phyloP scores from a whole-genome alignment of 1,284 basidiomycete species.

The Ustilago curta region DNA sequence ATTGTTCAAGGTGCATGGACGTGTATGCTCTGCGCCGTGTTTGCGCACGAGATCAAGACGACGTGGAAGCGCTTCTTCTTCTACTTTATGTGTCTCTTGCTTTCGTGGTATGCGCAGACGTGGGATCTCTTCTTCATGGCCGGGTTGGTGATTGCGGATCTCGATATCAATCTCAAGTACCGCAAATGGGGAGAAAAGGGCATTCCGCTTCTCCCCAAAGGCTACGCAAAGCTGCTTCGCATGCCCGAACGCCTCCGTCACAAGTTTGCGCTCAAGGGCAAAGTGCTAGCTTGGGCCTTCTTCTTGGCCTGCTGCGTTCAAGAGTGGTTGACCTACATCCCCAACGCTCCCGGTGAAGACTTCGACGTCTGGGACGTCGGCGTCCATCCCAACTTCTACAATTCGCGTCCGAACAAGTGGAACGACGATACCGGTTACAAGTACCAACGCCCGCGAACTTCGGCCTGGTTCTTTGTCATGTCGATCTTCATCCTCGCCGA shows the following conservation, averaged over 20 bases:
- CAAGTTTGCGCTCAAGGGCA: slow-evolving; percentile 51
- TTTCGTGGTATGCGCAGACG: slow-evolving; percentile 59
- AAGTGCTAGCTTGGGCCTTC: slow-evolving; percentile 54
- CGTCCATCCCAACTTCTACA: slow-evolving; percentile 60
- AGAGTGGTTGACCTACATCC: slow-evolving; percentile 48
- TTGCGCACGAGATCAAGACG: slow-evolving; percentile 59
- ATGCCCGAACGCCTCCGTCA: slow-evolving; percentile 39
- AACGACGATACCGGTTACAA: slow-evolving; percentile 33
- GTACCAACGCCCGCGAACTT: slow-evolving; percentile 43
- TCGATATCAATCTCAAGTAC: slow-evolving; percentile 61
- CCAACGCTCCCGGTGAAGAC: slow-evolving; percentile 29
- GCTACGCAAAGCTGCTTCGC: slow-evolving; percentile 27
- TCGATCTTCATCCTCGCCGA: slow-evolving; percentile 59
- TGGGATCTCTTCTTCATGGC: slow-evolving; percentile 64
- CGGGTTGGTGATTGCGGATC: slow-evolving; percentile 60
- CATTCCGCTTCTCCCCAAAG: slow-evolving; percentile 41
- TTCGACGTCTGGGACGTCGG: slow-evolving; percentile 50
- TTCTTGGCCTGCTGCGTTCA: slow-evolving; percentile 54
- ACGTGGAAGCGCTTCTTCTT: slow-evolving; percentile 57
- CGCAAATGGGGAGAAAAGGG: slow-evolving; percentile 50
- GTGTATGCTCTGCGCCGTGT: slow-evolving; percentile 53
- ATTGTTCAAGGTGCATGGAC: slow-evolving; percentile 61
- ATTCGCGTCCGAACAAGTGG: slow-evolving; percentile 40
- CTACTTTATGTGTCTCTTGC: slow-evolving; percentile 52
- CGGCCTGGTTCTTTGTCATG: slow-evolving; percentile 54